These are phyloP conservation scores for Hemileccinum rubropunctum DNA, from an alignment of 768 basidiomycete genomes.

Conservation along the genomic window DNA sequence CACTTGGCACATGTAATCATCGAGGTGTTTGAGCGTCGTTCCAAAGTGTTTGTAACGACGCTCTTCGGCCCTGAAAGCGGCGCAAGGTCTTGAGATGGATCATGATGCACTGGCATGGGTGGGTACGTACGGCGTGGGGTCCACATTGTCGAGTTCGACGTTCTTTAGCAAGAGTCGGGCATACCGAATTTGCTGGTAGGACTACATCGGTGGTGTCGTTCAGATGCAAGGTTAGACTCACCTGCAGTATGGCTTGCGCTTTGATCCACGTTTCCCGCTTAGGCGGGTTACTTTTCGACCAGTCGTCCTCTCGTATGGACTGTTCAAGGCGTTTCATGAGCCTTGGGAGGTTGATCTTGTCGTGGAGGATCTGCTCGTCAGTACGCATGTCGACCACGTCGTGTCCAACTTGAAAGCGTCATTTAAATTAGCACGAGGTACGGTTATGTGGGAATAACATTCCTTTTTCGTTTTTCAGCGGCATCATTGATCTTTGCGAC, in stretches of 20 bases:
- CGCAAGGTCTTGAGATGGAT: neutral
- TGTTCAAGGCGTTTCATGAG: constrained; percentile 62
- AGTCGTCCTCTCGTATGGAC: constrained; percentile 37
- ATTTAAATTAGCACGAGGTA: too few relatives aligned
- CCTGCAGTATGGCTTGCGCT: constrained; percentile 56
- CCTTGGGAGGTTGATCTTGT: constrained; percentile 65
- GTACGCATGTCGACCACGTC: constrained; percentile 25
- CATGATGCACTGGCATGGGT: neutral
- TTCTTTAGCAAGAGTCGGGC: constrained; percentile 57
- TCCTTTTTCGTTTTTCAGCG: constrained; percentile 12
- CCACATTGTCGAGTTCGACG: constrained; percentile 49
- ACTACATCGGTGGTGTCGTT: neutral
- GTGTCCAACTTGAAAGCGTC: neutral
- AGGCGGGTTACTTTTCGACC: constrained; percentile 28
- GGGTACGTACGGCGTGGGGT: constrained; percentile 41
- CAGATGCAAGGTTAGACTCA: constrained; percentile 20
- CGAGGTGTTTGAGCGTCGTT: constrained; percentile 52
- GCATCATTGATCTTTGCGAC: constrained; percentile 18
- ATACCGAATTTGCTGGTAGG: constrained; percentile 46
- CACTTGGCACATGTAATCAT: constrained; percentile 48
- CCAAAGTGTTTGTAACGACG: constrained; percentile 46
- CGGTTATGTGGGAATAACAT: constrained; percentile 22
- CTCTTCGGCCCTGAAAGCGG: constrained; percentile 36
- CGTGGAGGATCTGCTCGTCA: constrained; percentile 41
- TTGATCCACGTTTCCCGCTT: constrained; percentile 48